Conservation (phyloP, 768 basidiomycete genomes). For the Termitomyces sp. region DNA sequence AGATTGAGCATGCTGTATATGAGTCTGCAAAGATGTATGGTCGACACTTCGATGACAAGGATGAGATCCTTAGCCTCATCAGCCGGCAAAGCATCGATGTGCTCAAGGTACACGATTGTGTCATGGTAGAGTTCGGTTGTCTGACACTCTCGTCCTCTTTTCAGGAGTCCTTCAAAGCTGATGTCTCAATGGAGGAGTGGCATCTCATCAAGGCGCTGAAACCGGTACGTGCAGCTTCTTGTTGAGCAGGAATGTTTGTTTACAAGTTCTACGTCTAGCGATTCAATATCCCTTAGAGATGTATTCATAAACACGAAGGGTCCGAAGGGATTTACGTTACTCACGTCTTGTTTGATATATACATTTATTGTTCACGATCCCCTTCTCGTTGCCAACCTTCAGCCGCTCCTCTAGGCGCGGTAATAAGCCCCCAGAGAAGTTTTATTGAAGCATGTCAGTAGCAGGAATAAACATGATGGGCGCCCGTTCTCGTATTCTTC, state of each 20-base stretch:
- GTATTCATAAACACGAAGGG: background rate
- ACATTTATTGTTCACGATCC: too few relatives aligned
- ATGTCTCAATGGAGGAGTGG: slow-evolving; percentile 92
- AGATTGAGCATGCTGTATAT: slow-evolving; percentile 97
- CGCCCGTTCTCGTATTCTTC: too few relatives aligned
- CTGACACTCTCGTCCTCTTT: slow-evolving; percentile 4
- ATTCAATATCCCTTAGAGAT: slow-evolving; percentile 23
- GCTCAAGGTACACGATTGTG: slow-evolving; percentile 60
- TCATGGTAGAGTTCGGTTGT: slow-evolving; percentile 1
- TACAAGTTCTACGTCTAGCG: slow-evolving; percentile 14
- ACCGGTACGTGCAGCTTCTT: slow-evolving; percentile 41
- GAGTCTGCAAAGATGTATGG: slow-evolving; percentile 95
- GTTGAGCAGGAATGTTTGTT: background rate
- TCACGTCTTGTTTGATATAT: too few relatives aligned
- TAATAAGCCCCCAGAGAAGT: too few relatives aligned
- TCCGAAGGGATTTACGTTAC: too few relatives aligned
- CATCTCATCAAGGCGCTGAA: slow-evolving; percentile 85
- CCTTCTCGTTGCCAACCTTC: too few relatives aligned
- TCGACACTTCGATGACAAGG: slow-evolving; percentile 93
- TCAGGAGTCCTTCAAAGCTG: slow-evolving; percentile 80
- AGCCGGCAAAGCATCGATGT: slow-evolving; percentile 93
- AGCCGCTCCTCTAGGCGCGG: too few relatives aligned
- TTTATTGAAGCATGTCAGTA: too few relatives aligned
- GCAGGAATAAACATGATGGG: too few relatives aligned
- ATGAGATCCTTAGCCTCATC: slow-evolving; percentile 88